Evolutionary conservation across 306 rosid species (phyloP), one percentile per base, ranked within the genome.

Genomic region (Comarum palustre): DNA sequence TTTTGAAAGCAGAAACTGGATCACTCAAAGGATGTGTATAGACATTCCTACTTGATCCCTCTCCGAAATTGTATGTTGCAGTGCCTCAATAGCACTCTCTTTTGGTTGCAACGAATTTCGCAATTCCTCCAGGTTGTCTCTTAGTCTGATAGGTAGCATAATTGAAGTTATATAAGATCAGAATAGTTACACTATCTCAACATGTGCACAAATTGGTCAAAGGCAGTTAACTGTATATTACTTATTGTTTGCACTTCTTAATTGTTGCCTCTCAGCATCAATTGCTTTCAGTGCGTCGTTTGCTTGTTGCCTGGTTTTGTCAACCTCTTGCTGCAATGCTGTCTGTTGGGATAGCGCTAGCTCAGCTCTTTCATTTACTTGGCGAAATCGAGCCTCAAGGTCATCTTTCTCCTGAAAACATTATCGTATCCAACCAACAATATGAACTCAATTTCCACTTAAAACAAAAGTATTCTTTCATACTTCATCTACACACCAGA

Each of bases 301-400:
- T 17, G 97, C 99, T 84, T 91, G 99, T 80, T 95, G 92, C 85
- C 99, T 81, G 29, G 97, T 91, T 68, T 95, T 96, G 80, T 95
- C 97, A 77, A 95, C 75, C 83, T 91, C 97, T 80, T 95, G 97
- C 78, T 94, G 96, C 88, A 91, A 78, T 66, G 87, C 81, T 67
- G 82, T 72, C 72, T 86, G 93, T 48, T 94, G 96, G 72, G 96
- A 84, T 47, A 88, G 64, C 54, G 97, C 96, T 72, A 80, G 88
- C 87, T 91, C 97, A 25, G 96, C 92, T 45, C 86, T 81, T 79
- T 90, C 97, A 75, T 77, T 91, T 74, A 82, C 85, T 76, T 87
- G 93, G 19, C 73, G 79, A 57, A 85, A 90, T 38, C 73, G 87
- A 59, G 82, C 91, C 86, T 91, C 99, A 12, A 95, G 80, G 75